Base-by-base conservation (phyloP, 257 asterid species). In the Henckelia pumila region DNA sequence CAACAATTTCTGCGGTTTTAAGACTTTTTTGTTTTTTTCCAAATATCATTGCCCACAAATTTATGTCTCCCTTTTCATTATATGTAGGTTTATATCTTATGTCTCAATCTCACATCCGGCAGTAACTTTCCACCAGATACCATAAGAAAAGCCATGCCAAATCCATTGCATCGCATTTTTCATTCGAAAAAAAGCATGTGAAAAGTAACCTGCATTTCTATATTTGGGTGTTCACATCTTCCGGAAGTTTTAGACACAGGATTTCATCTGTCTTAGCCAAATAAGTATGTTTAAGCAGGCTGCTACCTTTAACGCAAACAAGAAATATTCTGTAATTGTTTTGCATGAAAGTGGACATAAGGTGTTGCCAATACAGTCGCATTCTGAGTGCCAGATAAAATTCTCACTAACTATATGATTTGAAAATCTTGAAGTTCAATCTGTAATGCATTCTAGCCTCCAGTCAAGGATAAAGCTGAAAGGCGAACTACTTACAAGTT, bases 1-100 rank as follows among this genome's bases (percentile, higher is more conserved):
- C 50, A 57, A n/a, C 70, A 40, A 71, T 5, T 71, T 16, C 23
- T 59, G 21, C 69, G 8, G 16, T 44, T 57, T 16, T 6, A 57
- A 52, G n/a, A 59, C 67, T n/a, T 72, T 14, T 28, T 11, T 20
- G 30, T 40, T 1, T 40, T 40, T 37, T 40, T 13, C 50, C 50
- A 40, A 40, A 40, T 40, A 13, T 35, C 47, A 2, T 35, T 35
- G 47, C 16, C 8, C 2, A 35, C 44, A 35, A 35, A 35, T 35
- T 35, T 8, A 35, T 5, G 9, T 35, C 14, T 35, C n/a, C 8
- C 44, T 35, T 35, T 35, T 35, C 11, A 35, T 35, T 35, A 9
- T 35, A 35, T 8, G 44, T 35, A 35, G 44, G 44, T 35, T 35
- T 59, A 58, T 24, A 37, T 24, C 19, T 9, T 3, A 58, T 30